phyloP scores from a whole-genome alignment of 352 stramenopile species.

The Phytophthora quininea region DNA sequence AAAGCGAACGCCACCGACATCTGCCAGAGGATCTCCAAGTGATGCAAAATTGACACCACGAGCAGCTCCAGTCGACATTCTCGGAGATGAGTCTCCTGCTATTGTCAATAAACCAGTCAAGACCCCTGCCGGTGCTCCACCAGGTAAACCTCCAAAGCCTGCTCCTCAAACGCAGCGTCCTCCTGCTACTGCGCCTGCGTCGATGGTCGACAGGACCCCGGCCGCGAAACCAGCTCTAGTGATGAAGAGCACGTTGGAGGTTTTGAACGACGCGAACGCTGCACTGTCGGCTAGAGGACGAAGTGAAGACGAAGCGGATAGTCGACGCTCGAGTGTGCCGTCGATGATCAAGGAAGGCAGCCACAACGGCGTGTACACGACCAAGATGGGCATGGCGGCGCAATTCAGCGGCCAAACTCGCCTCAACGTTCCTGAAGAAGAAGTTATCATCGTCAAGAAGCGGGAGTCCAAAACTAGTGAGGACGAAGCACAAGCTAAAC shows the following conservation, averaged over 20 bases:
- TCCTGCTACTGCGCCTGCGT: conserved; percentile 22
- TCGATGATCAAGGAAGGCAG: conserved; percentile 8
- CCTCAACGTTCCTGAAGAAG: conserved; percentile 69
- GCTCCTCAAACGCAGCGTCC: conserved; percentile 11
- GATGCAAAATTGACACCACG: conserved; percentile 39
- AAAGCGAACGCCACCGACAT: conserved; percentile 32
- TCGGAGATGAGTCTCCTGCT: conserved; percentile 35
- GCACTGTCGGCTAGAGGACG: conserved; percentile 39
- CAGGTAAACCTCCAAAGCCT: conserved; percentile 27
- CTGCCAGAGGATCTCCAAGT: conserved; percentile 15
- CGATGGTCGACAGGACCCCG: conserved; percentile 23
- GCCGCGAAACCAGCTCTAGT: conserved; percentile 33
- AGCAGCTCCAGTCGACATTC: conserved; percentile 46
- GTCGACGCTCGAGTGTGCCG: conserved; percentile 17
- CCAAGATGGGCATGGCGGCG: conserved; percentile 51
- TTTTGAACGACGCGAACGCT: conserved; percentile 68
- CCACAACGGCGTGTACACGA: conserved; percentile 29
- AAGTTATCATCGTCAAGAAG: conserved; percentile 76
- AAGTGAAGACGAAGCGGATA: conserved; percentile 26
- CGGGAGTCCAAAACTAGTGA: conserved; percentile 46
- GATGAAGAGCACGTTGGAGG: conserved; percentile 75
- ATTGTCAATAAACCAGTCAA: conserved; percentile 12
- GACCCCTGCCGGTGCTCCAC: conserved; percentile 5
- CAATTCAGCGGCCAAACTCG: conserved; percentile 59
- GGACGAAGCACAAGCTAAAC: conserved; percentile 21